Conservation (phyloP, 306 rosid genomes). For the Castanospermum australe region DNA sequence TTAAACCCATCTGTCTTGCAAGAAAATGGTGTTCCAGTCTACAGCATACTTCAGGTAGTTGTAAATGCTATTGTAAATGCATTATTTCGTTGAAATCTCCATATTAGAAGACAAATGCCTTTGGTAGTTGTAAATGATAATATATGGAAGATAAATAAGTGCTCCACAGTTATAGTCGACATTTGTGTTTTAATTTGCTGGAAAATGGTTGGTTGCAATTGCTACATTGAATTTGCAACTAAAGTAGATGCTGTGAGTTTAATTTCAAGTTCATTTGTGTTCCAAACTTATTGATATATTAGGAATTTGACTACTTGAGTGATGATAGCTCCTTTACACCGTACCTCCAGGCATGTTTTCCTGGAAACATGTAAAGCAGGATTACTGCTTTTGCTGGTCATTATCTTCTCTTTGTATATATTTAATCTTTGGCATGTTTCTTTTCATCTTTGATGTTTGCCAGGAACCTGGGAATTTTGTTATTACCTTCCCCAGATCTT, state of each 20-base stretch:
- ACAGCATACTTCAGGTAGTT: constrained; percentile 76
- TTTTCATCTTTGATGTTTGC: constrained; percentile 33
- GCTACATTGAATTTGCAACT: constrained; percentile 9
- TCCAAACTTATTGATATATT: background rate
- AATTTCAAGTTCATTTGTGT: constrained; percentile 13
- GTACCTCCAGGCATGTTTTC: constrained; percentile 15
- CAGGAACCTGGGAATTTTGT: constrained; percentile 99
- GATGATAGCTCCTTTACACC: constrained; percentile 10
- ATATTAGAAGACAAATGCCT: background rate
- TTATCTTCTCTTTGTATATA: constrained; percentile 9
- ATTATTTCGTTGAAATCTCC: constrained; percentile 2
- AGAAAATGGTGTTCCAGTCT: constrained; percentile 88
- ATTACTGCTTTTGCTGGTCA: constrained; percentile 17
- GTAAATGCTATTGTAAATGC: constrained; percentile 4
- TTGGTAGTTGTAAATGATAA: constrained; percentile 6
- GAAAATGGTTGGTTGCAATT: background rate
- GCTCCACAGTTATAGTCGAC: constrained; percentile 1
- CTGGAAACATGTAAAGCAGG: constrained; percentile 15
- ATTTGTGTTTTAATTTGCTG: background rate
- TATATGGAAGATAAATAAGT: background rate
- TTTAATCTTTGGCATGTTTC: constrained; percentile 14
- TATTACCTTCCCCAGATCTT: constrained; percentile 93
- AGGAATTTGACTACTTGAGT: background rate
- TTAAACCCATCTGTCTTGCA: constrained; percentile 94
- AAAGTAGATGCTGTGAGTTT: background rate